Evolutionary conservation across 2,329 filamentous ascomycete species (phyloP).

Genomic region (Rhytidhysteron rufulum): DNA sequence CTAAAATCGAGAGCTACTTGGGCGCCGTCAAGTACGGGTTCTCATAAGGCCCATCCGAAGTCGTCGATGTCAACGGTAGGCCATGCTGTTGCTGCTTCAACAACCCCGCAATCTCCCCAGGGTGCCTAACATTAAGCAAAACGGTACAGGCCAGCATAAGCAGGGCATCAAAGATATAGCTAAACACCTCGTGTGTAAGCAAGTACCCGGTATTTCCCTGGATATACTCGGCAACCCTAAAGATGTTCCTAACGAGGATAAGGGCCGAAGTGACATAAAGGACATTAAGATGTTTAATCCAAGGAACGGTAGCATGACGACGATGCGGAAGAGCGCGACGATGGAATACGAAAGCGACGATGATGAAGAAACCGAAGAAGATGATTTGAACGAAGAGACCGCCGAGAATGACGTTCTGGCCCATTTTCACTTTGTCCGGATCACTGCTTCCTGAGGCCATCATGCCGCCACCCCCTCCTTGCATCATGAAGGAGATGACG

Average conservation of each 20-base stretch:
- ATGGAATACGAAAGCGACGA: constrained; percentile 17
- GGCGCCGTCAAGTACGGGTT: too few relatives aligned
- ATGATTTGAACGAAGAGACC: constrained; percentile 46
- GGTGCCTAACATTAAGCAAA: constrained; percentile 35
- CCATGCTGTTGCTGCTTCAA: not conserved
- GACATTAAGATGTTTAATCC: constrained; percentile 35
- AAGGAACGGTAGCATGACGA: constrained; percentile 20
- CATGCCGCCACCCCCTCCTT: constrained; percentile 39
- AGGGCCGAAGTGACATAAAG: constrained; percentile 44
- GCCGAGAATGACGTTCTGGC: constrained; percentile 42
- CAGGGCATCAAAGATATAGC: constrained; percentile 46
- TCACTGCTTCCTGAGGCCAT: constrained; percentile 24
- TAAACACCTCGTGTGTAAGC: constrained; percentile 39
- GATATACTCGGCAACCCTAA: constrained; percentile 48
- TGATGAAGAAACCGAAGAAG: constrained; percentile 48
- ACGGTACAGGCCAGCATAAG: constrained; percentile 43
- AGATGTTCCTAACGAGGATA: constrained; percentile 48
- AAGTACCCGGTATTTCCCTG: constrained; percentile 44
- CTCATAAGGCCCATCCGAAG: too few relatives aligned
- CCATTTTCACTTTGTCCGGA: constrained; percentile 19
- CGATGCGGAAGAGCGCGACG: constrained; percentile 3
- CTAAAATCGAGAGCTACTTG: too few relatives aligned
- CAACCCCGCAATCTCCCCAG: constrained; percentile 16
- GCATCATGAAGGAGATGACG: constrained; percentile 42
- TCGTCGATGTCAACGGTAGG: too few relatives aligned